Conservation (phyloP, 208 protist genomes). For the Crithidia acanthocephali region DNA sequence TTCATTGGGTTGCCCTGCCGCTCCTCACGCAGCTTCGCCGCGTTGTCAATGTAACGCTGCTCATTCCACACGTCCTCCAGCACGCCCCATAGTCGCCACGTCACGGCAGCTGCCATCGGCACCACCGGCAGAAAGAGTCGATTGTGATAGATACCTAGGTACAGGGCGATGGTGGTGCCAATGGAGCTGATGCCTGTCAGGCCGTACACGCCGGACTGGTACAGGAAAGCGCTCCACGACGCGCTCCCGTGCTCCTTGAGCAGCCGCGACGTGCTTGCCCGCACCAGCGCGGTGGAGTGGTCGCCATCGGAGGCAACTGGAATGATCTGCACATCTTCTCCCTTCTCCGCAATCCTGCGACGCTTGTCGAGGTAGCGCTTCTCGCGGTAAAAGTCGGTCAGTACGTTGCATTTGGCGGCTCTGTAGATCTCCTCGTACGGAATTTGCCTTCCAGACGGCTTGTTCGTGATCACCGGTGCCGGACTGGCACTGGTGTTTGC, state of each 20-base stretch:
- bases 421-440: slow-evolving; percentile 63
- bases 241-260: slow-evolving; percentile 79
- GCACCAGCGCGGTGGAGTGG: slow-evolving; percentile 30
- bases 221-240: slow-evolving; percentile 67
- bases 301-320: slow-evolving; percentile 15
- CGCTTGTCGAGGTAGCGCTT: slow-evolving; percentile 38
- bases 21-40: slow-evolving; percentile 62
- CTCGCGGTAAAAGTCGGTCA: slow-evolving; percentile 69
- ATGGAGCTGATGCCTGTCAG: slow-evolving; percentile 67
- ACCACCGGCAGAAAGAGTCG: slow-evolving; percentile 72
- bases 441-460: slow-evolving; percentile 35
- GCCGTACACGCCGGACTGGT: slow-evolving; percentile 77
- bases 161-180: slow-evolving; percentile 55
- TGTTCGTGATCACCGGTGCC: slow-evolving; percentile 57
- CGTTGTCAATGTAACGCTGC: slow-evolving; percentile 83
- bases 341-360: slow-evolving; percentile 25
- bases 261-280: slow-evolving; percentile 58
- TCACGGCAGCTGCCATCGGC: slow-evolving; percentile 58
- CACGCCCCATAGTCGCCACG: slow-evolving; percentile 77
- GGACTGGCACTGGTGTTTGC: slow-evolving; percentile 48
- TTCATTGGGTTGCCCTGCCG: slow-evolving; percentile 84
- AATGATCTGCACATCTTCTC: slow-evolving; percentile 65
- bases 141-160: slow-evolving; percentile 72
- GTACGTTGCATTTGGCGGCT: slow-evolving; percentile 49
- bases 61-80: slow-evolving; percentile 79